phyloP scores from a whole-genome alignment of 192 early-diverging fungal species.

The Rhizophagus prolifer region DNA sequence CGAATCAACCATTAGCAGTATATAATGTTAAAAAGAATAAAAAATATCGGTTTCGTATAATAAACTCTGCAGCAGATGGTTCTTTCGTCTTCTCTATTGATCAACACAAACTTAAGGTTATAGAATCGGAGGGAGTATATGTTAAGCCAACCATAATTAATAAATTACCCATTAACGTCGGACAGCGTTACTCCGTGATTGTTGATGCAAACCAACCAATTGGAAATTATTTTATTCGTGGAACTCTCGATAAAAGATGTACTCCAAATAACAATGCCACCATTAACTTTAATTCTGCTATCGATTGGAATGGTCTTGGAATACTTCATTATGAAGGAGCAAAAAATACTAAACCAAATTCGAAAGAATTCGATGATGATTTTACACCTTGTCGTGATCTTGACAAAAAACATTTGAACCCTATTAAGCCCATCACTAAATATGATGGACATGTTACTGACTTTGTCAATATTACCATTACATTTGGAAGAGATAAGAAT shows the following conservation, averaged over 20 bases:
- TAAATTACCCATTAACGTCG: conserved; percentile 35
- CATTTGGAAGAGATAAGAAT: too few species aligned
- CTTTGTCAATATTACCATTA: too few species aligned
- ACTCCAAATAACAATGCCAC: conserved; percentile 26
- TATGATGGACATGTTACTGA: too few species aligned
- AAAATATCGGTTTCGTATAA: conserved; percentile 39
- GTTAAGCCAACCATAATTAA: conserved; percentile 32
- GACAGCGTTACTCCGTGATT: conserved; percentile 45
- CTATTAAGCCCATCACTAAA: too few species aligned
- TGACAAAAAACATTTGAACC: too few species aligned
- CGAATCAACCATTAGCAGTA: conserved; percentile 2
- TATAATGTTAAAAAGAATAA: conserved; percentile 32
- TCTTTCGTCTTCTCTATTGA: conserved; percentile 41
- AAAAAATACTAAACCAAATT: not conserved
- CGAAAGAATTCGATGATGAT: not conserved
- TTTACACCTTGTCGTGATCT: too few species aligned
- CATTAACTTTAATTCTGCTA: conserved; percentile 29
- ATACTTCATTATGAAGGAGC: conserved; percentile 25
- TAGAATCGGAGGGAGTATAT: conserved; percentile 40
- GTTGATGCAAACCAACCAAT: conserved; percentile 39
- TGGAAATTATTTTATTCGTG: conserved; percentile 42
- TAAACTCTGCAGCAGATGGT: conserved; percentile 32
- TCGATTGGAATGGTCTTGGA: conserved; percentile 32
- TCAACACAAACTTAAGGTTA: conserved; percentile 34
- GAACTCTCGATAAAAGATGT: conserved; percentile 23